Percentiles rank a stretch among this genome's conserved stretches.
Conservation (phyloP, 2,329 filamentous ascomycete species). For the Orbilia blumenaviensis region DNA sequence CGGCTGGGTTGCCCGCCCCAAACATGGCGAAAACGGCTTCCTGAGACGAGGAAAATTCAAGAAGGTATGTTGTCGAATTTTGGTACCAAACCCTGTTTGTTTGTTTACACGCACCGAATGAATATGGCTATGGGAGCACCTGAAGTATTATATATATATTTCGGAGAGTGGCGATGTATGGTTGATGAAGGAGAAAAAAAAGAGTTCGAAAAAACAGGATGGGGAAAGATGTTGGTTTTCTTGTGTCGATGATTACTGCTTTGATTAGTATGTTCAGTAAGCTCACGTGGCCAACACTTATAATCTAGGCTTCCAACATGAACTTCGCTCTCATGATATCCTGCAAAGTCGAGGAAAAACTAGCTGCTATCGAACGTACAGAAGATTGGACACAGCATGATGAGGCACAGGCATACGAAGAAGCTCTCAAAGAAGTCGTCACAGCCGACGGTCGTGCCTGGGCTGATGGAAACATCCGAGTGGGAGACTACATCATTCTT, state of each 20-base stretch:
- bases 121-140: not conserved
- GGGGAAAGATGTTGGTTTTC: not conserved
- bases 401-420: conserved; percentile 73
- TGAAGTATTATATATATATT: not conserved
- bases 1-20: conserved; percentile 74
- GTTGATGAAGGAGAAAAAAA: not conserved
- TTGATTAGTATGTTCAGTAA: conserved; percentile 13
- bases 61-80: conserved; percentile 59
- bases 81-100: conserved; percentile 9
- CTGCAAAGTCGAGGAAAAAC: conserved; percentile 75
- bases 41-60: conserved; percentile 69
- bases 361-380: conserved; percentile 68
- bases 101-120: too few relatives aligned
- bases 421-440: conserved; percentile 72
- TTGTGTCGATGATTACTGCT: conserved; percentile 16
- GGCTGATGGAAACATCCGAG: conserved; percentile 85
- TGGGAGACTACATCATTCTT: conserved; percentile 83
- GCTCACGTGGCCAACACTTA: conserved; percentile 58
- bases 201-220: not conserved
- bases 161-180: not conserved
- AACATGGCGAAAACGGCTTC: conserved; percentile 72
- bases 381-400: conserved; percentile 74
- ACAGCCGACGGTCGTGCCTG: conserved; percentile 75
- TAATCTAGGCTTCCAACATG: conserved; percentile 74
- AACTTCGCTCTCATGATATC: conserved; percentile 75